Percentiles rank a stretch among this genome's conserved stretches.
These are phyloP conservation scores for Xylariaceae sp. DNA, from an alignment of 2,329 filamentous ascomycete genomes.

Conservation along the genomic window DNA sequence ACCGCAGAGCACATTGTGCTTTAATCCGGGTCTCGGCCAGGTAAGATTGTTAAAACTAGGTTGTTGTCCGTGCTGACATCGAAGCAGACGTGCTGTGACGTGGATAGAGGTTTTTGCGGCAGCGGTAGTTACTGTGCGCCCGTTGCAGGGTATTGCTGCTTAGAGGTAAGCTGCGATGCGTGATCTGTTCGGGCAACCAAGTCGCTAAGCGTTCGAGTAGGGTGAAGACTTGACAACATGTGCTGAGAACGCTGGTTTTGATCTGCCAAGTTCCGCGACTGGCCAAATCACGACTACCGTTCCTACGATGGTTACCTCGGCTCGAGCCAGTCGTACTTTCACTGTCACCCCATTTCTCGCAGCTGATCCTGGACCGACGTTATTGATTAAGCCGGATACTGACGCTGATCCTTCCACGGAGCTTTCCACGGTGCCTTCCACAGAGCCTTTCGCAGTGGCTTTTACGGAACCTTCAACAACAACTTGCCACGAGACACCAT, in stretches of 20 bases:
- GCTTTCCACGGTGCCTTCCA: not conserved
- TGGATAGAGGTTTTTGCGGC: slow-evolving; percentile 46
- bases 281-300: slow-evolving; percentile 11
- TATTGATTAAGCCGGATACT: not conserved
- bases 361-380: slow-evolving; percentile 18
- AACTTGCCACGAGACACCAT: slow-evolving; percentile 6
- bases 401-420: not conserved
- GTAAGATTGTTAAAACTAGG: slow-evolving; percentile 33
- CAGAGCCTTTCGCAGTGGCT: not conserved
- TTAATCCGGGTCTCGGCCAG: slow-evolving; percentile 44
- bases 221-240: slow-evolving; percentile 45
- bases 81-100: slow-evolving; percentile 45
- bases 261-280: slow-evolving; percentile 33
- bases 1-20: slow-evolving; percentile 43
- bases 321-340: slow-evolving; percentile 24
- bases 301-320: slow-evolving; percentile 7
- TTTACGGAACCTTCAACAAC: not conserved
- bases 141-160: slow-evolving; percentile 47
- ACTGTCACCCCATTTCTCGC: slow-evolving; percentile 35
- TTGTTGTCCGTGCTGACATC: slow-evolving; percentile 16
- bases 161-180: slow-evolving; percentile 40
- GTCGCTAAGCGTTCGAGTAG: slow-evolving; percentile 35
- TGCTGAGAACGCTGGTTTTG: slow-evolving; percentile 45
- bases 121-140: slow-evolving; percentile 47
- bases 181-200: not conserved